Conservation (phyloP, 805 yeast genomes). For the Brettanomyces custersianus region DNA sequence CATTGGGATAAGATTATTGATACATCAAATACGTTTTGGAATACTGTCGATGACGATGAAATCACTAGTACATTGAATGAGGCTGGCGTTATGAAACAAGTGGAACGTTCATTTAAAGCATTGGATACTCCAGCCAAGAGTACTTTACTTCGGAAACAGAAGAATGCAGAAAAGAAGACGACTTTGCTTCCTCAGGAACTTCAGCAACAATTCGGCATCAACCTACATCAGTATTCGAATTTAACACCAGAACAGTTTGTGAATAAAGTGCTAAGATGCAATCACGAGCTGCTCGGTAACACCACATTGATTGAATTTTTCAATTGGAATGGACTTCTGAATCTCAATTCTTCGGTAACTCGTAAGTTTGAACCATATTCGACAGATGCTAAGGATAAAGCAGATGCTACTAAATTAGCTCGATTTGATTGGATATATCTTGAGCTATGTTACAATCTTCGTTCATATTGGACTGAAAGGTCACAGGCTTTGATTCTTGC, state of each 20-base stretch:
- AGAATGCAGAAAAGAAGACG: conserved; percentile 36
- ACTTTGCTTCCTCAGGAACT: conserved; percentile 59
- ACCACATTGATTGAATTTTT: conserved; percentile 60
- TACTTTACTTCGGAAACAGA: conserved; percentile 24
- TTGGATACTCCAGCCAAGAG: conserved; percentile 17
- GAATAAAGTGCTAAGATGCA: conserved; percentile 50
- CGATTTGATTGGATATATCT: conserved; percentile 64
- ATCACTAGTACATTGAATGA: conserved; percentile 40
- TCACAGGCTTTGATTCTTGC: conserved; percentile 51
- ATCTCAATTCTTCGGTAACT: conserved; percentile 46
- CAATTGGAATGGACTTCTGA: conserved; percentile 54
- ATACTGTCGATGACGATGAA: conserved; percentile 31
- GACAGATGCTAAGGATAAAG: conserved; percentile 36
- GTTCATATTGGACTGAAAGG: conserved; percentile 65
- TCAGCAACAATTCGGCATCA: conserved; percentile 75
- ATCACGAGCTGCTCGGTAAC: conserved; percentile 41
- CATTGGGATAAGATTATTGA: conserved; percentile 74
- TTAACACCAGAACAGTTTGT: conserved; percentile 48
- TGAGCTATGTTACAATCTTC: conserved; percentile 58
- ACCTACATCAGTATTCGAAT: conserved; percentile 53
- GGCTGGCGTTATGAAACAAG: conserved; percentile 56
- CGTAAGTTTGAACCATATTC: conserved; percentile 58
- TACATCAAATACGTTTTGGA: conserved; percentile 58
- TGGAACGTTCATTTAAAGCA: conserved; percentile 50
- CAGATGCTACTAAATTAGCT: conserved; percentile 48